Conservation (phyloP, 371 early-diverging fungal species). For the Mucor piriformis region DNA sequence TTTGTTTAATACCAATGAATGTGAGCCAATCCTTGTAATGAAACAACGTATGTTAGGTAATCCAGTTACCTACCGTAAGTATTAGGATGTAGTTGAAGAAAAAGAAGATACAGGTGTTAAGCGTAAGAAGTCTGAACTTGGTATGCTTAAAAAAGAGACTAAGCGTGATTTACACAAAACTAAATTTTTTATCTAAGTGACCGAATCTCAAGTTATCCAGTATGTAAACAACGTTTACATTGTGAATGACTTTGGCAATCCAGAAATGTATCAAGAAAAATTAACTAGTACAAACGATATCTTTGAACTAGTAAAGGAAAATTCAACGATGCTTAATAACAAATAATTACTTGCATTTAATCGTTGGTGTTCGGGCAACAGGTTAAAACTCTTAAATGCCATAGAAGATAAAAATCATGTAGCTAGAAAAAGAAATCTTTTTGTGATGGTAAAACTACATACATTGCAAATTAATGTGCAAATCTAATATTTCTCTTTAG, state of each 20-base stretch:
- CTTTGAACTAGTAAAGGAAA: conserved; percentile 9
- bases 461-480: conserved; percentile 10
- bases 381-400: conserved; percentile 18
- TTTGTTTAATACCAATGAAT: conserved; percentile 9
- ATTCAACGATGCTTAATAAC: conserved; percentile 12
- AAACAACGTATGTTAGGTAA: conserved; percentile 12
- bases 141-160: conserved; percentile 15
- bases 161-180: conserved; percentile 14
- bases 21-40: conserved; percentile 10
- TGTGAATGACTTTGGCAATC: conserved; percentile 5
- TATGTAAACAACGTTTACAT: conserved; percentile 14
- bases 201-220: conserved; percentile 11
- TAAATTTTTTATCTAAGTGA: conserved; percentile 9
- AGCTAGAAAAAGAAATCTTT: conserved; percentile 18
- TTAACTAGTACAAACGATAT: conserved; percentile 15
- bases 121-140: conserved; percentile 13
- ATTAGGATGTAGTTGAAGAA: conserved; percentile 8
- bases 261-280: conserved; percentile 14
- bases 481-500: conserved; percentile 8
- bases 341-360: conserved; percentile 12
- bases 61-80: conserved; percentile 14
- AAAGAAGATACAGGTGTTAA: conserved; percentile 9
- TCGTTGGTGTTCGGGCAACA: conserved; percentile 21
- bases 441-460: conserved; percentile 17
- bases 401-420: conserved; percentile 15